These are phyloP conservation scores for Xylariaceae sp. DNA, from an alignment of 2,329 filamentous ascomycete species.

Conservation along the genomic window DNA sequence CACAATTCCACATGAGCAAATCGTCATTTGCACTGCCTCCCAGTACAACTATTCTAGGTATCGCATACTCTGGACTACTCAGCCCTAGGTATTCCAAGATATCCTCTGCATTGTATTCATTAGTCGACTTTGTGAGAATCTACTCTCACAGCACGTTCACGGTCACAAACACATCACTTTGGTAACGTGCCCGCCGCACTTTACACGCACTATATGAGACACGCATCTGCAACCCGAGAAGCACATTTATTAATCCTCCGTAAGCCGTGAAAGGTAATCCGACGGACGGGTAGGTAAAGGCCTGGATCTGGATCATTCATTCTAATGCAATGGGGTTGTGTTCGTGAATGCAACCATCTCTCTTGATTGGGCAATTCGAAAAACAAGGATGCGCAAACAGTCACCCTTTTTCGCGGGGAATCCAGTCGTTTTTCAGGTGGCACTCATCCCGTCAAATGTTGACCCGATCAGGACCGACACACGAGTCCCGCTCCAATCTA, in stretches of 20 bases:
- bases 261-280: not conserved
- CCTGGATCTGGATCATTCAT: not conserved
- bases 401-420: not conserved
- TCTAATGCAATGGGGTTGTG: conserved; percentile 8
- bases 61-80: too few relatives aligned
- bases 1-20: too few relatives aligned
- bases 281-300: not conserved
- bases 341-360: conserved; percentile 19
- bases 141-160: too few relatives aligned
- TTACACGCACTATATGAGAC: not conserved
- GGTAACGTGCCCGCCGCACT: not conserved
- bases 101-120: too few relatives aligned
- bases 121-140: too few relatives aligned
- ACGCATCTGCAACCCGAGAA: not conserved
- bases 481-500: too few relatives aligned
- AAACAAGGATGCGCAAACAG: not conserved
- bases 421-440: not conserved
- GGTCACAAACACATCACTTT: too few relatives aligned
- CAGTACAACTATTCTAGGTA: too few relatives aligned
- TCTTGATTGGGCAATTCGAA: conserved; percentile 26
- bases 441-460: not conserved
- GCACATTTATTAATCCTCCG: not conserved
- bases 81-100: too few relatives aligned
- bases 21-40: too few relatives aligned
- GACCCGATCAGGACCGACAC: not conserved